Base-by-base conservation (phyloP, 2,329 filamentous ascomycete genomes). In the Colletotrichum musicola region DNA sequence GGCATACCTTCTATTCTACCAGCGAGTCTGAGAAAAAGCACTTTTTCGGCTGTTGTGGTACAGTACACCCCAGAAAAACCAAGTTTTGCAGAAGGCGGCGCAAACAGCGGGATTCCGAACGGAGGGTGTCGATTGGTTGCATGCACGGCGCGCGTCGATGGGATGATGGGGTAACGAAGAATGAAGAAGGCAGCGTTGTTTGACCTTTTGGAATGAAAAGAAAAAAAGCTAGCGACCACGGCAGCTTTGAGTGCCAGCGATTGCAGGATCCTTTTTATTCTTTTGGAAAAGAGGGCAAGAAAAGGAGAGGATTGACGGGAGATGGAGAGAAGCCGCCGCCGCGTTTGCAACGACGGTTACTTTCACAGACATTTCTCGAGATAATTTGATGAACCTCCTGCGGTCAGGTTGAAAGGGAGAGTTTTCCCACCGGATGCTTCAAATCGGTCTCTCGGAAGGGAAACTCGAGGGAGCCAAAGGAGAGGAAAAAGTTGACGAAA, bases 1-100 rank as follows among this genome's bases (percentile, higher is more conserved):
- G 67, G 96, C 96, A 4, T 99, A 99, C 81, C 89, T 99, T 73
- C 83, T 99, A 76, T 97, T 99, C 82, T 99, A 99, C 80, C 92
- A 98, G 83, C 90, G 89, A 75, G 88, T 96, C 69, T 88, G 62
- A 68, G 25, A 14, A 73, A 76, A 30, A 50, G n/a, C 14, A 25
- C 27, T 35, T 35, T 9, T 35, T 35, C 30, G 6, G 30, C 30
- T 35, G 30, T 10, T 10, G 1, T 35, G 6, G 30, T 35, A 10
- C 30, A 35, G 30, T 3, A 35, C 30, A 35, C 7, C 30, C 30
- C 30, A 9, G 14, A 12, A 40, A 42, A 27, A 10, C 10, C 9
- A 54, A 56, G 25, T n/a, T 35, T 38, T 16, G 18, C 55, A 50
- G 42, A 51, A 65, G 18, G n/a, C 20, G 42, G 18, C 62, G 53